Base-by-base conservation (phyloP, 768 basidiomycete genomes). In the Pleurotus cornucopiae region DNA sequence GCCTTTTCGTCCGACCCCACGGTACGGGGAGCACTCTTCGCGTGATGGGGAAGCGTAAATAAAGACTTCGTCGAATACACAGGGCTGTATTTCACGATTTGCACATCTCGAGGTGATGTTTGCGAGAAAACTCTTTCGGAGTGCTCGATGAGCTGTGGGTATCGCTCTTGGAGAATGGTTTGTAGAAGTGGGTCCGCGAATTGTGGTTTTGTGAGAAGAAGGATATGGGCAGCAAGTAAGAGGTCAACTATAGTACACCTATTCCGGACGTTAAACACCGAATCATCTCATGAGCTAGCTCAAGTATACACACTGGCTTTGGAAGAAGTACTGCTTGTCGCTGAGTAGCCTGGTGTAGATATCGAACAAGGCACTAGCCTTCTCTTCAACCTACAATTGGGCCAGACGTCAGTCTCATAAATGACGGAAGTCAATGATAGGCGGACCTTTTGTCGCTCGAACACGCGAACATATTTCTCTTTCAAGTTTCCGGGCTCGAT, bases 161-260 rank as follows among this genome's bases (percentile, higher is more conserved):
- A 90, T 3, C 79, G 76, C 5, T 80, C 78, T 1, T 63, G 63
- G 6, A 91, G 65, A 2, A 88, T 75, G 58, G 75, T 72, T 63
- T 79, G 75, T 6, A 92, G 59, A 13, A 83, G 65, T 2, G 81
- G 69, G 60, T 90, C 83, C 1, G 87, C 84, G 55, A 84, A 85
- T 38, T 82, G 78, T 4, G 85, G 79, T 45, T 78, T 68, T 3
- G 76, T 58, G 3, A 91, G 69, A 30, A 90, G 72, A 30, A 89
- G 75, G 23, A 86, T 72, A 59, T 90, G 86, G 5, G 89, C 80
- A 14, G 90, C 86, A 16, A 91, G 69, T 38, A 82, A 65, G 20
- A 87, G 66, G 58, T 93, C 91, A 14, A 91, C 67, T 4, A 78
- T 76, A 1, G 86, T 82, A 11, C 78, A 77, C 46, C 89, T 92